Percentiles rank a stretch among this genome's conserved stretches.
These are phyloP conservation scores for Phytophthora pistaciae DNA, from an alignment of 352 stramenopile genomes.

Conservation along the genomic window DNA sequence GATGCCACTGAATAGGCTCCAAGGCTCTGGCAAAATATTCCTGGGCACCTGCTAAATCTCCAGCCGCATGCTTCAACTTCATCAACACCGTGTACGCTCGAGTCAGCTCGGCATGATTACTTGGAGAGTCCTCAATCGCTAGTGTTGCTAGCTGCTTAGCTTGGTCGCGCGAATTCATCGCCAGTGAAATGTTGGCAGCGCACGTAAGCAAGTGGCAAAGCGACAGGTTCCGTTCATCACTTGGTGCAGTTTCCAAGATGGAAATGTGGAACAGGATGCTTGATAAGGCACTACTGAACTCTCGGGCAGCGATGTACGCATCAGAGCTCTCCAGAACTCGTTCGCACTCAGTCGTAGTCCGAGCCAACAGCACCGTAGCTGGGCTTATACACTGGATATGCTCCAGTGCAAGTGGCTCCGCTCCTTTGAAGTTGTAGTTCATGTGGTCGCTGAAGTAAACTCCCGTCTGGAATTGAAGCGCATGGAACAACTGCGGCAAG, in stretches of 20 bases:
- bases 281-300: conserved; percentile 40
- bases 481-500: conserved; percentile 60
- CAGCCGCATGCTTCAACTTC: conserved; percentile 32
- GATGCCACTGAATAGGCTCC: conserved; percentile 45
- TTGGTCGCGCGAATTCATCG: conserved; percentile 27
- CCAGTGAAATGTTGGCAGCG: conserved; percentile 52
- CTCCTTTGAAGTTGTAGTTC: conserved; percentile 48
- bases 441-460: conserved; percentile 37
- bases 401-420: conserved; percentile 30
- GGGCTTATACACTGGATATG: conserved; percentile 30
- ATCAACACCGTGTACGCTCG: conserved; percentile 46
- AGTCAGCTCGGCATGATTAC: conserved; percentile 37
- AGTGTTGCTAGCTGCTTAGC: conserved; percentile 39
- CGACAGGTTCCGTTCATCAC: conserved; percentile 41
- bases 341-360: conserved; percentile 38
- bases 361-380: conserved; percentile 29
- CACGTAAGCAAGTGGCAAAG: conserved; percentile 49
- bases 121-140: conserved; percentile 45
- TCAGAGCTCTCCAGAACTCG: conserved; percentile 34
- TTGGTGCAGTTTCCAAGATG: conserved; percentile 40
- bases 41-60: conserved; percentile 25
- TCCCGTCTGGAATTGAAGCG: conserved; percentile 49
- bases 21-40: conserved; percentile 44
- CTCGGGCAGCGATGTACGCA: conserved; percentile 21
- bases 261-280: conserved; percentile 53